Base-by-base conservation (phyloP, 2,329 filamentous ascomycete species). In the Cytospora schulzeri region DNA sequence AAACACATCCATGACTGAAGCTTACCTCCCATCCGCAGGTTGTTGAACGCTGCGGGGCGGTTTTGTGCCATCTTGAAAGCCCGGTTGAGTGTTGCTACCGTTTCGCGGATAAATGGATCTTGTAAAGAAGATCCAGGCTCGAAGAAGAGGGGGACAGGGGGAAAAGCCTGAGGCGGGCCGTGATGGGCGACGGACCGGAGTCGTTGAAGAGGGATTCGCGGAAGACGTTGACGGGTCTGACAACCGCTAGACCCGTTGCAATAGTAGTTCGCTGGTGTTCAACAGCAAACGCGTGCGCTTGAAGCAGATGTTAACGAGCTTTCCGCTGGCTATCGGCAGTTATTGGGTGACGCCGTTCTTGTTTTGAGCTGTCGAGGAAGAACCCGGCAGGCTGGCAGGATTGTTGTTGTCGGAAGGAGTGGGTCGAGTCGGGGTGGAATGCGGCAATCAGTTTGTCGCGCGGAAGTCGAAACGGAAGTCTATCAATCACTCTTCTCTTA, bases 21-120 rank as follows among this genome's bases (percentile, higher is more conserved):
- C 92, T 89, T 85, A 97, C 94, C 95, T 88, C 94, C 95, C 93
- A 98, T 97, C 83, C 94, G 91, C 83, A 98, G 77, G 74, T 81
- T 85, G 76, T 84, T 86, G 81, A 98, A 97, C 76, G 92, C 90
- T 85, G 92, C 91, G 79, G 93, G 91, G 84, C 93, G 87, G 83
- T 90, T 95, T 81, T 93, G 90, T 84, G 92, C 93, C 93, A 97
- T 96, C 48, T 71, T 80, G 63, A 65, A 58, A 28, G 48, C 67
- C 55, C 64, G 63, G 62, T 64, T 68, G 57, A 60, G 69, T 67
- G 35, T 66, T 71, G 68, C 67, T 72, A 74, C 68, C 70, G 72
- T 55, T 70, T 68, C 63, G 57, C 48, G 26, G 33, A 61, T 35
- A 57, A 28, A 55, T 60, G 45, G 58, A 62, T 57, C 45, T 58